A percentile compares a stretch with the other conserved stretches of the same genome.
phyloP scores from a whole-genome alignment of 441 rosid genomes.

The Pelargonium australe region DNA sequence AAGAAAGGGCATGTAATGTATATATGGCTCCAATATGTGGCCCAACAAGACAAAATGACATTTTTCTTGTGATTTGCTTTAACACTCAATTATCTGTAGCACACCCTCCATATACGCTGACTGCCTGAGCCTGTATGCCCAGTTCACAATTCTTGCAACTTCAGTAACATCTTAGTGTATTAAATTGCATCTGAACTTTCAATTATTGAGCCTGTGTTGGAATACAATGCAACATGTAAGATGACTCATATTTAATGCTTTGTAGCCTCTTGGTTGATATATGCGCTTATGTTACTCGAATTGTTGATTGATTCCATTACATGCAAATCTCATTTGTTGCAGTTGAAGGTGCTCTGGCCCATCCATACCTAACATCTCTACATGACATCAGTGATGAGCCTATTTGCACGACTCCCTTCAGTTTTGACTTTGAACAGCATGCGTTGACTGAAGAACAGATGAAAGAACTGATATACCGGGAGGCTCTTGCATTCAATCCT shows the following conservation, averaged over 20 bases:
- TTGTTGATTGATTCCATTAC: neutral
- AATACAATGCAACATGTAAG: neutral
- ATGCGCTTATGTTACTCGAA: neutral
- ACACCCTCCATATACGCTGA: neutral
- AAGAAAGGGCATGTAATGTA: neutral
- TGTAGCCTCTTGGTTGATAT: neutral
- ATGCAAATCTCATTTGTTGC: constrained; percentile 9
- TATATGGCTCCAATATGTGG: neutral
- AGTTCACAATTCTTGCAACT: too few relatives aligned
- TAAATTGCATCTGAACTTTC: neutral
- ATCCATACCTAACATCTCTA: constrained; percentile 69
- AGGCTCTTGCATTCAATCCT: constrained; percentile 73
- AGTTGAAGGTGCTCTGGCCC: constrained; percentile 93
- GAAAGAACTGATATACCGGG: constrained; percentile 75
- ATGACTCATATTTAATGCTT: too few relatives aligned
- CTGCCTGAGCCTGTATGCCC: too few relatives aligned
- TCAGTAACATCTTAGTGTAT: too few relatives aligned
- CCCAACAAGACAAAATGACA: neutral
- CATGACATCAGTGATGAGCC: constrained; percentile 51
- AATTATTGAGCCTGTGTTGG: neutral
- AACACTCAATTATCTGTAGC: neutral
- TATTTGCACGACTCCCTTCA: constrained; percentile 57
- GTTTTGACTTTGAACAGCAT: constrained; percentile 83
- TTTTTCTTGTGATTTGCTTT: neutral
- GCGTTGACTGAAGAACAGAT: constrained; percentile 77